phyloP scores from a whole-genome alignment of 768 basidiomycete genomes.

The Russula emetica region DNA sequence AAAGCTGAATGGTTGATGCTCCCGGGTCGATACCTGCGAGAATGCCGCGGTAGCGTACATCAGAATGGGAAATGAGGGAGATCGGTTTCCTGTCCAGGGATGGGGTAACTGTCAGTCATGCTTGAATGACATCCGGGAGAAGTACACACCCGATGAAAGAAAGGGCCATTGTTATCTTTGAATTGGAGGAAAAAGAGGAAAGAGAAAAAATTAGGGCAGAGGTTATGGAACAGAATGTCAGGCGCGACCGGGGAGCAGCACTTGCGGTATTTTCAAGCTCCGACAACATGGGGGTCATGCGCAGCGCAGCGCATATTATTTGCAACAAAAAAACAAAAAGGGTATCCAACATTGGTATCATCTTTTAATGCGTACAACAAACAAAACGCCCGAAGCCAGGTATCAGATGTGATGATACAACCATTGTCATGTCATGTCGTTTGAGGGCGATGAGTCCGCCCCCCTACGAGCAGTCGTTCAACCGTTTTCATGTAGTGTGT shows the following conservation, averaged over 20 bases:
- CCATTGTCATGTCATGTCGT: conserved; percentile 20
- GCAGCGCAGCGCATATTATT: neutral
- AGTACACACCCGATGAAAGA: conserved; percentile 28
- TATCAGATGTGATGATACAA: conserved; percentile 24
- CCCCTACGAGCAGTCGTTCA: neutral
- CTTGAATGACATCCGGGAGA: neutral
- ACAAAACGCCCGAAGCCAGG: conserved; percentile 4
- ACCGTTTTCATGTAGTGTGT: neutral
- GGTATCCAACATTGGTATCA: conserved; percentile 26
- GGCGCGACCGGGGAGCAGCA: neutral
- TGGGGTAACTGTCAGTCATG: conserved; percentile 14
- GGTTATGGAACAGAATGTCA: neutral
- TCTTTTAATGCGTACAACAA: conserved; percentile 19
- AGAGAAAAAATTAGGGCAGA: neutral
- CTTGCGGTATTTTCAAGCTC: conserved; percentile 7
- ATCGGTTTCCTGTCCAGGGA: conserved; percentile 66
- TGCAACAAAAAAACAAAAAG: conserved; percentile 6
- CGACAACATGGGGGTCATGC: conserved; percentile 4
- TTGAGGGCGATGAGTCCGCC: neutral
- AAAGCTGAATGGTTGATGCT: conserved; percentile 82
- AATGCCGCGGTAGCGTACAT: conserved; percentile 86
- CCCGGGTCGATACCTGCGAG: conserved; percentile 82
- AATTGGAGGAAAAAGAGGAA: neutral
- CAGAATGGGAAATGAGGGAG: conserved; percentile 85
- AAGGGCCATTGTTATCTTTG: conserved; percentile 25